A percentile compares a stretch with the other conserved stretches of the same genome.
These are phyloP conservation scores for Eucalyptus camaldulensis DNA, from an alignment of 345 rosid genomes.

Conservation along the genomic window DNA sequence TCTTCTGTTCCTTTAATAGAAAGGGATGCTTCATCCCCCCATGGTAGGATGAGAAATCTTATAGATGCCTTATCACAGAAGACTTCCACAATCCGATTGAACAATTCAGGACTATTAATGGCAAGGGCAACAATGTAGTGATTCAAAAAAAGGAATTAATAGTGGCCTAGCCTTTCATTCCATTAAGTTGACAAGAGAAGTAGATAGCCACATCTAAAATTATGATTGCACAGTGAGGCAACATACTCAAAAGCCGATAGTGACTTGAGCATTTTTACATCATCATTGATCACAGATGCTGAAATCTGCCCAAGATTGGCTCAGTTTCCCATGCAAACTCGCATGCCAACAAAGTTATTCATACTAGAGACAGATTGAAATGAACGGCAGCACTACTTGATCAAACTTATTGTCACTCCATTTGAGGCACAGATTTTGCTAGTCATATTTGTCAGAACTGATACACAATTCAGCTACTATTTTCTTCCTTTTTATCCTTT, in stretches of 20 bases:
- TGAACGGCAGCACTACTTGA: background rate
- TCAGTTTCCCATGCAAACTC: too few species aligned
- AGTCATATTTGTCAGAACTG: background rate
- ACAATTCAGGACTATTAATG: constrained; percentile 76
- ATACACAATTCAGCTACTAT: background rate
- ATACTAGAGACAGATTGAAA: background rate
- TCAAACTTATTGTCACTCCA: background rate
- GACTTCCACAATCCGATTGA: constrained; percentile 50
- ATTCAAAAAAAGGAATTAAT: background rate
- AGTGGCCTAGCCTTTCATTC: background rate
- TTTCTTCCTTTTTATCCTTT: background rate
- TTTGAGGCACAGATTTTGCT: background rate
- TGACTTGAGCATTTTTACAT: background rate
- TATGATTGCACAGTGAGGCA: background rate
- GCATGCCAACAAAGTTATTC: too few species aligned
- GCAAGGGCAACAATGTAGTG: constrained; percentile 68
- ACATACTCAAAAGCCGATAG: background rate
- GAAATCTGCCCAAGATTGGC: too few species aligned
- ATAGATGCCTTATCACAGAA: constrained; percentile 39
- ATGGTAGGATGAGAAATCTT: constrained; percentile 63
- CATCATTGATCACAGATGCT: background rate
- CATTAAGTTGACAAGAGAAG: background rate
- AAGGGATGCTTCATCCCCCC: constrained; percentile 61
- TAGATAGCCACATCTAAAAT: background rate
- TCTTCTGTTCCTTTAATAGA: constrained; percentile 11